phyloP scores from a whole-genome alignment of 345 rosid species.

The Stellera chamaejasme region DNA sequence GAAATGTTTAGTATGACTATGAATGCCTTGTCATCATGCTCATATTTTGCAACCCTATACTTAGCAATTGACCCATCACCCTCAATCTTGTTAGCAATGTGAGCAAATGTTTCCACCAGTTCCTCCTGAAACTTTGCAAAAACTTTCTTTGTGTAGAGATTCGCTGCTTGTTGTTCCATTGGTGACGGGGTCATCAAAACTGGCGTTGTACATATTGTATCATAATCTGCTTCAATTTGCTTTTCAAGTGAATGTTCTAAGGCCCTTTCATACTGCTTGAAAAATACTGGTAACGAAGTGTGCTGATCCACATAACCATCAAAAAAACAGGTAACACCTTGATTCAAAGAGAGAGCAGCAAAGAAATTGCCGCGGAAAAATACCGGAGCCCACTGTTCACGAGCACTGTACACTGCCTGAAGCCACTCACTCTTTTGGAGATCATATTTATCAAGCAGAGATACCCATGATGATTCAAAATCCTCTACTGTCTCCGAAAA shows the following conservation, averaged over 20 bases:
- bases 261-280: slow-evolving; percentile 57
- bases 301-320: slow-evolving; percentile 59
- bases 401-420: slow-evolving; percentile 51
- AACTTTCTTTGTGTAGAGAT: slow-evolving; percentile 47
- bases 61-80: slow-evolving; percentile 36
- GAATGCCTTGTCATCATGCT: slow-evolving; percentile 51
- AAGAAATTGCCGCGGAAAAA: slow-evolving; percentile 57
- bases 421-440: slow-evolving; percentile 58
- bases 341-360: slow-evolving; percentile 52
- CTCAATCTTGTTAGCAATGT: slow-evolving; percentile 54
- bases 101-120: slow-evolving; percentile 59
- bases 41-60: slow-evolving; percentile 53
- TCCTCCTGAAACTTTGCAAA: slow-evolving; percentile 66
- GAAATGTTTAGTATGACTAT: slow-evolving; percentile 33
- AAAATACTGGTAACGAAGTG: slow-evolving; percentile 46
- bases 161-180: slow-evolving; percentile 67
- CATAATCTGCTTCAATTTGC: slow-evolving; percentile 63
- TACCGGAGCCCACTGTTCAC: slow-evolving; percentile 69
- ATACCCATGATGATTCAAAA: slow-evolving; percentile 51
- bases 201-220: slow-evolving; percentile 43
- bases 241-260: slow-evolving; percentile 44
- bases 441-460: slow-evolving; percentile 39
- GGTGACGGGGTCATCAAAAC: slow-evolving; percentile 59
- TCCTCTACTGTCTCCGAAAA: slow-evolving; percentile 53
- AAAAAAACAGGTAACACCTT: slow-evolving; percentile 44